Evolutionary conservation across 2,329 filamentous ascomycete genomes (phyloP).

Genomic region (Xylariales sp.): DNA sequence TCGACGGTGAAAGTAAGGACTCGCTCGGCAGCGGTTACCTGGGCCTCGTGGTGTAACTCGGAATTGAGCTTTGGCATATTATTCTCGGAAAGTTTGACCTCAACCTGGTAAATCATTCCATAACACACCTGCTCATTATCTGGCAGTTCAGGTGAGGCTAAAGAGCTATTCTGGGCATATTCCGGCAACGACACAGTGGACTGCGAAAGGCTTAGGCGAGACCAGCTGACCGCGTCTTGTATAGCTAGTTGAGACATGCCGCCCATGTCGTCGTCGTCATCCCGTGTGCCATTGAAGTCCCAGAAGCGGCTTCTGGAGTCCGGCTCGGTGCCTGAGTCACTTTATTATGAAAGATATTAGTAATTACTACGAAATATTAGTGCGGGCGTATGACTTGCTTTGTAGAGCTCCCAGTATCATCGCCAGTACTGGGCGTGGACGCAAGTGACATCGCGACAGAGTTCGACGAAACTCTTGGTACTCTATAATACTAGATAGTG

Average conservation of each 20-base stretch:
- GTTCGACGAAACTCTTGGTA: background rate
- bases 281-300: background rate
- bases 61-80: conserved; percentile 40
- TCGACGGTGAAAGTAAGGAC: conserved; percentile 41
- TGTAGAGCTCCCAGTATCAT: background rate
- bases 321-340: conserved; percentile 8
- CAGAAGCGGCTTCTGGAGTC: conserved; percentile 4
- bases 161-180: background rate
- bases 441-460: conserved; percentile 14
- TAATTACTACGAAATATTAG: background rate
- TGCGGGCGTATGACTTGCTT: conserved; percentile 9
- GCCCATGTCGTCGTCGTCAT: conserved; percentile 2
- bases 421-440: conserved; percentile 2
- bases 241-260: background rate
- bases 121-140: conserved; percentile 17
- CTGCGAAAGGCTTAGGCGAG: background rate
- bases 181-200: background rate
- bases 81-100: conserved; percentile 43
- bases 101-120: conserved; percentile 42
- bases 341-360: conserved; percentile 12
- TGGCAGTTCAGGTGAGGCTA: background rate
- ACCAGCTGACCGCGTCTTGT: conserved; percentile 7
- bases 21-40: conserved; percentile 1
- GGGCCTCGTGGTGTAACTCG: conserved; percentile 36
- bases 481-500: background rate